A percentile compares a stretch with the other conserved stretches of the same genome.
phyloP scores from a whole-genome alignment of 179 eudicot species.

The Carnegiea gigantea region DNA sequence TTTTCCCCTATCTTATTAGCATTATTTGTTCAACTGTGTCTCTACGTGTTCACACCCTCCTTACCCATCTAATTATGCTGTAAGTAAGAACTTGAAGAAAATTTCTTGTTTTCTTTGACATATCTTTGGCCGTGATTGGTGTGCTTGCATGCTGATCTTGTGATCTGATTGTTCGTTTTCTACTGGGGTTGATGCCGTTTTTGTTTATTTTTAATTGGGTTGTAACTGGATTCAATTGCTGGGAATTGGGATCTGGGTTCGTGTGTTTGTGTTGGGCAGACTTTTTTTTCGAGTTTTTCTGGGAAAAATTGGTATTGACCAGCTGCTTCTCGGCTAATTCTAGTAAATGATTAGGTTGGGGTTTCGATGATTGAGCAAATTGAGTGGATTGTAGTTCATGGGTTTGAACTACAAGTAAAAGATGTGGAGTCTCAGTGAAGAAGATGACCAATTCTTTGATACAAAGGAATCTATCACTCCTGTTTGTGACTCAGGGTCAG shows the following conservation, averaged over 20 bases:
- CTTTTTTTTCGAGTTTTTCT: conserved; percentile 2
- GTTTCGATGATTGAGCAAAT: conserved; percentile 20
- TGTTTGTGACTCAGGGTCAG: conserved; percentile 57
- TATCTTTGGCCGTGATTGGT: conserved; percentile 4
- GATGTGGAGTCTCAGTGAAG: conserved; percentile 41
- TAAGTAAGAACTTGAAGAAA: background rate
- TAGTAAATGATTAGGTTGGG: conserved; percentile 5
- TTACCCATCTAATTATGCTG: conserved; percentile 4
- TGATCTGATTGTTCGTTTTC: conserved; percentile 17
- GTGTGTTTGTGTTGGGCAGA: conserved; percentile 17
- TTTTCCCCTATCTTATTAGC: background rate
- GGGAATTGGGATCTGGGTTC: conserved; percentile 34
- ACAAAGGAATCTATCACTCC: conserved; percentile 54
- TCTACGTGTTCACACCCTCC: conserved; percentile 16
- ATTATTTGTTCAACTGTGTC: conserved; percentile 3
- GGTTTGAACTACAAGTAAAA: conserved; percentile 27
- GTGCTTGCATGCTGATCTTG: conserved; percentile 15
- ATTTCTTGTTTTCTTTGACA: background rate
- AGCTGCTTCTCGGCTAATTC: conserved; percentile 9
- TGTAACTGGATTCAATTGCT: conserved; percentile 14
- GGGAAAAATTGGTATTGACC: conserved; percentile 6
- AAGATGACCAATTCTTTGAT: conserved; percentile 71
- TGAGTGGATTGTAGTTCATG: conserved; percentile 28
- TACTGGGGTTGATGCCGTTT: conserved; percentile 4
- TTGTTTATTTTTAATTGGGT: background rate